Base-by-base conservation (phyloP, 768 basidiomycete genomes). In the Lepiota brunneoincarnata region DNA sequence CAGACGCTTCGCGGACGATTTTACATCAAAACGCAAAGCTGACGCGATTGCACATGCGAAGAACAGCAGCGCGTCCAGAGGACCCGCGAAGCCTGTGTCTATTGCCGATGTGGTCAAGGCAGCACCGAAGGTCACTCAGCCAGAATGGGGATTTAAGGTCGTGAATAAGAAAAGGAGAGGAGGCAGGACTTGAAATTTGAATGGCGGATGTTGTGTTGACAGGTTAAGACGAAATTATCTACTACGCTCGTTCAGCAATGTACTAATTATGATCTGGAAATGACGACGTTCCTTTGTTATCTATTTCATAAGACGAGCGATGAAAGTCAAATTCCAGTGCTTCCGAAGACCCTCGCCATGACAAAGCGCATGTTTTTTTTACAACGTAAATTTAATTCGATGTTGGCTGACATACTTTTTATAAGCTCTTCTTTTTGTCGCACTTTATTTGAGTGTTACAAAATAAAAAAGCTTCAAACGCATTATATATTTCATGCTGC, bases 161-260 rank as follows among this genome's bases (percentile, higher is more conserved):
- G 91, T 94, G 49, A 93, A 93, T 62, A 94, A 95, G 78, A 97
- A 95, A 76, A 97, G 93, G 76, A 97, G 93, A 82, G 80, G 86
- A 14, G 80, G 80, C 24, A 76, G 81, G 61, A 65, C 82, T 42
- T 87, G 66, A 74, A 46, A 49, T 20, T 24, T 51, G 35, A 40
- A 39, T 40, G 2, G 43, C 14, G 26, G 31, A 31, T 31, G 4
- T 39, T 34, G 18, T 36, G 9, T 47, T 39, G 18, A 21, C 38
- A 43, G 44, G 2, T 56, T 42, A 34, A 46, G 36, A 18, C 2
- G 18, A 48, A 46, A 23, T n/a, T 41, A 42, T 56, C 41, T 56
- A 49, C 48, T 18, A 43, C 39, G 15, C 28, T 54, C 53, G n/a
- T 41, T 48, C 35, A 23, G 20, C 20, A 14, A n/a, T 47, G 44